Evolutionary conservation across 169 alveolate species (phyloP).

Genomic region (Plasmodium yoelii): DNA sequence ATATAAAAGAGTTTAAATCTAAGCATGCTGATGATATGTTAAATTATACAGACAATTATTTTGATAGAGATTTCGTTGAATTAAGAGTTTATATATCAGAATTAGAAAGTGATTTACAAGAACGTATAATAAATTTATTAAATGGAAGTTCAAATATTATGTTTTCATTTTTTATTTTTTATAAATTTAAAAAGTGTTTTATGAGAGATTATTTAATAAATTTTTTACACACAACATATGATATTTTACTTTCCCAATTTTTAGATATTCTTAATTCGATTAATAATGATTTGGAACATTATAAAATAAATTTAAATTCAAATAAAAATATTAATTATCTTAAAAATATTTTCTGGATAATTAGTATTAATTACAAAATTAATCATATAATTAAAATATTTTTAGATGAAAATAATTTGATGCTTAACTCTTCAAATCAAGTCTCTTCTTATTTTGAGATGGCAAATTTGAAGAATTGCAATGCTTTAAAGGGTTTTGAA

Average conservation of each 20-base stretch:
- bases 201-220: slow-evolving; percentile 53
- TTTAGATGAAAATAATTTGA: slow-evolving; percentile 38
- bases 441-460: slow-evolving; percentile 41
- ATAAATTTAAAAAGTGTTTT: slow-evolving; percentile 56
- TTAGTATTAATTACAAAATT: slow-evolving; percentile 70
- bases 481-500: background rate
- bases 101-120: slow-evolving; percentile 80
- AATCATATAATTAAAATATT: slow-evolving; percentile 58
- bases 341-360: slow-evolving; percentile 72
- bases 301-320: slow-evolving; percentile 46
- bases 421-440: background rate
- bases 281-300: slow-evolving; percentile 62
- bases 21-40: slow-evolving; percentile 90
- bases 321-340: slow-evolving; percentile 60
- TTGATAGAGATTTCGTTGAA: slow-evolving; percentile 97
- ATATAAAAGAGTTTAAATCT: slow-evolving; percentile 83
- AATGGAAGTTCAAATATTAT: slow-evolving; percentile 93
- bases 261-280: slow-evolving; percentile 65
- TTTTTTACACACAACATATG: slow-evolving; percentile 64
- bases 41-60: slow-evolving; percentile 93
- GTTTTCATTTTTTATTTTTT: slow-evolving; percentile 83
- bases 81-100: slow-evolving; percentile 94
- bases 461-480: slow-evolving; percentile 29
- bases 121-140: slow-evolving; percentile 87
- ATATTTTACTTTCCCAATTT: slow-evolving; percentile 33